phyloP scores from a whole-genome alignment of 345 rosid species.

The Corchorus olitorius region DNA sequence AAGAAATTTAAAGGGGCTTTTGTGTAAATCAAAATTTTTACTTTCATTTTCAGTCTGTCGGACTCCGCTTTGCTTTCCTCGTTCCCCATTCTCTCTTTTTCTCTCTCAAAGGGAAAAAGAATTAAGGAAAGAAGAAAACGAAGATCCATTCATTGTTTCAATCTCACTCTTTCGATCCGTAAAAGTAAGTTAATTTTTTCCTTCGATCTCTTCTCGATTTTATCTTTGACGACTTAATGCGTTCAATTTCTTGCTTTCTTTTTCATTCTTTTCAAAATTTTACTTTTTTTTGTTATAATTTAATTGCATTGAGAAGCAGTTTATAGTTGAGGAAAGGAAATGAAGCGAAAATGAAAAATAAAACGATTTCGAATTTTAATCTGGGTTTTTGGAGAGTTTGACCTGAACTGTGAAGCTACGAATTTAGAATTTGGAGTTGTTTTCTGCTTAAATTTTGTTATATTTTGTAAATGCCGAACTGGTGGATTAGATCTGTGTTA shows the following conservation, averaged over 20 bases:
- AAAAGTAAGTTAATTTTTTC: slow-evolving; percentile 9
- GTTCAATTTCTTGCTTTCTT: background rate
- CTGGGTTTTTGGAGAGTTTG: background rate
- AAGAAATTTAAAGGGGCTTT: background rate
- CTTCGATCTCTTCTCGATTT: slow-evolving; percentile 14
- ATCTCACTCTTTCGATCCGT: slow-evolving; percentile 11
- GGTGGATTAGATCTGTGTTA: slow-evolving; percentile 9
- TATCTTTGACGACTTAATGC: background rate
- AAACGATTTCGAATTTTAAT: background rate
- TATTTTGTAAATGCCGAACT: background rate
- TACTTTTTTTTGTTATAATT: background rate
- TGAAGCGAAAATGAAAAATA: background rate
- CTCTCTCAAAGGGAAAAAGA: background rate
- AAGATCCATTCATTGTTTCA: background rate
- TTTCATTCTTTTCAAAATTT: too few species aligned
- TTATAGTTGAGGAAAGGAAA: slow-evolving; percentile 12
- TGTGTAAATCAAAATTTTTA: background rate
- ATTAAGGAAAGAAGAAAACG: too few species aligned
- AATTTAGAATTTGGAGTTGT: background rate
- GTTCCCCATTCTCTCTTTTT: slow-evolving; percentile 1
- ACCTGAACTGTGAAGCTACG: slow-evolving; percentile 1
- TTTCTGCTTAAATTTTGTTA: background rate
- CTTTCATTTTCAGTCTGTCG: slow-evolving; percentile 22
- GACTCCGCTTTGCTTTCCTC: slow-evolving; percentile 20
- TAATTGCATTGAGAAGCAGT: background rate